phyloP scores from a whole-genome alignment of 164 flowering plant genomes.

The Dillenia turbinata region DNA sequence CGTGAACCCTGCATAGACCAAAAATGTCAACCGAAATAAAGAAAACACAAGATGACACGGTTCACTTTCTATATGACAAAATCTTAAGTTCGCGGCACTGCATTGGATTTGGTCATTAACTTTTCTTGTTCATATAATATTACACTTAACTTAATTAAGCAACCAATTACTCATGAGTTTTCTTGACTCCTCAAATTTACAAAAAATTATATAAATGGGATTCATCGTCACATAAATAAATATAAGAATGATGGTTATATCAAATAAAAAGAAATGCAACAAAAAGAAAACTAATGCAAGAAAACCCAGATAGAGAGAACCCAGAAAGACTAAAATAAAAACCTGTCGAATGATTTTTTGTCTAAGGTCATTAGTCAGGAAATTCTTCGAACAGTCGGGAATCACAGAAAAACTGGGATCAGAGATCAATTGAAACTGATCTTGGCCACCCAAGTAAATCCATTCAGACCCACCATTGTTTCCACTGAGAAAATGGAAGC shows the following conservation, averaged over 20 bases:
- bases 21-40: no score
- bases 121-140: no score
- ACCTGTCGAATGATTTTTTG: slow-evolving; percentile 90
- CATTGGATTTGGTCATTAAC: no score
- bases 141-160: no score
- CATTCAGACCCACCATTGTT: slow-evolving; percentile 40
- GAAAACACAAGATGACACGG: no score
- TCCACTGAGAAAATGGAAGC: slow-evolving; percentile 47
- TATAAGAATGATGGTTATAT: neutral
- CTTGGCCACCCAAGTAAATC: slow-evolving; percentile 66
- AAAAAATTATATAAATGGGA: no score
- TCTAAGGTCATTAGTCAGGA: slow-evolving; percentile 60
- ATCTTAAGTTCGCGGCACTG: no score
- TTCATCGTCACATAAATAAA: neutral
- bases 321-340: neutral
- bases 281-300: slow-evolving; percentile 1
- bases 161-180: no score
- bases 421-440: slow-evolving; percentile 33
- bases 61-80: no score
- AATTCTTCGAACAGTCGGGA: slow-evolving; percentile 37
- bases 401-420: slow-evolving; percentile 12
- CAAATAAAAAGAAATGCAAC: slow-evolving; percentile 1
- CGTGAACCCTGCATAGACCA: no score
- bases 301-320: neutral
- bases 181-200: no score